Evolutionary conservation across 169 alveolate species (phyloP), one percentile per base, ranked within the genome.

Genomic region (Plasmodium billcollinsi): DNA sequence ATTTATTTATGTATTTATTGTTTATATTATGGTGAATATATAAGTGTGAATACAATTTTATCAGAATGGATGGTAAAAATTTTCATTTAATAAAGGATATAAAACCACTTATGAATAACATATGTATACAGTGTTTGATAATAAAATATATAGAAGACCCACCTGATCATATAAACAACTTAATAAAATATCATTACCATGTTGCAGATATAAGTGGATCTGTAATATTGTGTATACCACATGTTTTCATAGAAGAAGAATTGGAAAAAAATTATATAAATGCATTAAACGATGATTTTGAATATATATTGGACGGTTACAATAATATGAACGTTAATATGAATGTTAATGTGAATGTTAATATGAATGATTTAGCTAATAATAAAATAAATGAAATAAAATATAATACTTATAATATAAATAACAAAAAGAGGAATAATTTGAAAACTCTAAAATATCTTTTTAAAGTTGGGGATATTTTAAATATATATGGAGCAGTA

Each of bases 101-200:
- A 47, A 92, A 92, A 29, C 96, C 96, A 6, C 93, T 92, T 50
- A 15, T 92, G 73, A 92, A 89, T 70, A 91, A 92, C 29, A 49
- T 86, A 6, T 61, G 93, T 50, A 33, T 92, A 67, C 85, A 86
- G 73, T 94, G 96, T 39, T 91, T 94, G 11, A 85, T 94, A 54
- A 93, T 94, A 21, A 94, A 89, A 85, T 88, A 78, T 43, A 18
- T 94, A 78, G 95, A 92, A 52, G 96, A 94, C 47, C 96, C 95
- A 4, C 96, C 96, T 33, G 94, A 94, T 33, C 94, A 94, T 69
- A 85, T 94, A 54, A 94, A 94, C 52, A 88, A 94, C 54, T 65
- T 74, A 29, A 72, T 73, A 18, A 74, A 92, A n/a, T 94, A 94
- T 61, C 94, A 89, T 62, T 94, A 94, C 67, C 88, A 83, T 20